Evolutionary conservation across 1,139 yeast genomes (phyloP).

Genomic region (Suhomyces atakaporum): DNA sequence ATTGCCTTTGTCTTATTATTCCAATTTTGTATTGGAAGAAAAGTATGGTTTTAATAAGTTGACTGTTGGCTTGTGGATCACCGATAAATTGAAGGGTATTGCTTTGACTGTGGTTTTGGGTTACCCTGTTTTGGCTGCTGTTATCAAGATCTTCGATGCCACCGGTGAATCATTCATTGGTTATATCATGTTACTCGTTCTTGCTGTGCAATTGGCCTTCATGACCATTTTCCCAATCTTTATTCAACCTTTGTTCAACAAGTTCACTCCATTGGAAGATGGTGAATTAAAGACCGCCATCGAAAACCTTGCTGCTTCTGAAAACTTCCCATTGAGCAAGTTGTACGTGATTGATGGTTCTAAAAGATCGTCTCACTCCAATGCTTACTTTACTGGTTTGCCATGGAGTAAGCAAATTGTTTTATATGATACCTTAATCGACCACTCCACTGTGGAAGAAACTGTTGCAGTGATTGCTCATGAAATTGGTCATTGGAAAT

Average conservation of each 20-base stretch:
- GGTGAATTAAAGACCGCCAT: conserved; percentile 85
- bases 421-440: conserved; percentile 84
- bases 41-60: conserved; percentile 89
- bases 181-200: conserved; percentile 72
- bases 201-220: conserved; percentile 68
- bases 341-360: conserved; percentile 93
- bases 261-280: conserved; percentile 83
- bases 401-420: conserved; percentile 98
- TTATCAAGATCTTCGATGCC: conserved; percentile 76
- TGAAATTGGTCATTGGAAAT: conserved; percentile 97
- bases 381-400: conserved; percentile 92
- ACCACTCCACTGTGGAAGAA: conserved; percentile 73
- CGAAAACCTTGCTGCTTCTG: conserved; percentile 72
- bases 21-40: conserved; percentile 87
- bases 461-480: conserved; percentile 95
- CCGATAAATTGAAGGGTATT: conserved; percentile 67
- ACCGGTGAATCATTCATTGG: conserved; percentile 81
- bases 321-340: conserved; percentile 82
- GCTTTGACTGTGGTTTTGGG: conserved; percentile 60
- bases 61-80: conserved; percentile 68
- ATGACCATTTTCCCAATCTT: conserved; percentile 78
- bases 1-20: conserved; percentile 72
- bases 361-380: conserved; percentile 91
- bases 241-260: conserved; percentile 91
- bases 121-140: conserved; percentile 70